Percentiles rank a stretch among this genome's conserved stretches.
These are phyloP conservation scores for Borealophlyctis nickersoniae DNA, from an alignment of 192 early-diverging fungal genomes.

Conservation along the genomic window DNA sequence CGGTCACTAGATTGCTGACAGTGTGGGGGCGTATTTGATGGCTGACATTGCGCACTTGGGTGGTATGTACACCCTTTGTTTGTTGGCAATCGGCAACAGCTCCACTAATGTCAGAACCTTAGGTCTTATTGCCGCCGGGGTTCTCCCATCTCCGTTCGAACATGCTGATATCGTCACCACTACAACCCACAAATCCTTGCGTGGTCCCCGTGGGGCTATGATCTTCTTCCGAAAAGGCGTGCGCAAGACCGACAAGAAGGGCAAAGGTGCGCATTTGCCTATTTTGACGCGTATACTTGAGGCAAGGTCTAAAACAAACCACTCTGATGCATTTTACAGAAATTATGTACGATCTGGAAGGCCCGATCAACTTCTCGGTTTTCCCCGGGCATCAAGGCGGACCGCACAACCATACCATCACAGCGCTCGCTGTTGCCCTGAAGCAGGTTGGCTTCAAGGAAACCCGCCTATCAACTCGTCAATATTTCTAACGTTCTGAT, in stretches of 20 bases:
- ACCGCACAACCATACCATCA: conserved; percentile 99
- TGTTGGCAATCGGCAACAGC: background rate
- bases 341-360: conserved; percentile 88
- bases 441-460: conserved; percentile 60
- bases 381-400: conserved; percentile 99
- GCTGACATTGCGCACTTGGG: conserved; percentile 97
- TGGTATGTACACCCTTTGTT: conserved; percentile 36
- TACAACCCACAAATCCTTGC: conserved; percentile 97
- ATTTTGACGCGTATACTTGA: background rate
- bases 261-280: conserved; percentile 48
- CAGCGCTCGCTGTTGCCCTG: conserved; percentile 90
- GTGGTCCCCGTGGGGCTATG: conserved; percentile 97
- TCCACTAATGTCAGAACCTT: background rate
- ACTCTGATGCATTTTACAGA: conserved; percentile 31
- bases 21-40: conserved; percentile 85
- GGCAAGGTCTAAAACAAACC: background rate
- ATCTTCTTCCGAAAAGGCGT: conserved; percentile 98
- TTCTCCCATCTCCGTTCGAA: conserved; percentile 85
- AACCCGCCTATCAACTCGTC: background rate
- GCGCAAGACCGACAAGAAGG: conserved; percentile 85
- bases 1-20: conserved; percentile 68
- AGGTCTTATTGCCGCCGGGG: conserved; percentile 84
- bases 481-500: background rate
- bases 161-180: conserved; percentile 97
- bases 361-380: conserved; percentile 91